Percentiles rank a stretch among this genome's conserved stretches.
Conservation (phyloP, 306 rosid species). For the Prinsepia uniflora region DNA sequence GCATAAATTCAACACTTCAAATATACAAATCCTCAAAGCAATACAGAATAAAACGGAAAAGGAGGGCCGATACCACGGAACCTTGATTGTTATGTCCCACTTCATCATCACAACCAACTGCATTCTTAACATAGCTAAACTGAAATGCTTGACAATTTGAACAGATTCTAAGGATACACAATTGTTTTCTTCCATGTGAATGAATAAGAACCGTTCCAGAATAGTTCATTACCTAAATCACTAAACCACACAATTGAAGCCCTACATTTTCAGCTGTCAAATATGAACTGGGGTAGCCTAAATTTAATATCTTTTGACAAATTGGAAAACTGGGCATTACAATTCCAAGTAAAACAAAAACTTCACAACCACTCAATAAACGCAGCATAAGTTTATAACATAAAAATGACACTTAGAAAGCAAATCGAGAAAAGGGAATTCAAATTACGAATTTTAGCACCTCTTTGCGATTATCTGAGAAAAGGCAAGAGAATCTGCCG, state of each 20-base stretch:
- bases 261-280: background rate
- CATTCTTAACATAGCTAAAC: no score
- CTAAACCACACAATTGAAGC: background rate
- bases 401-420: background rate
- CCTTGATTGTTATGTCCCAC: no score
- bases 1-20: background rate
- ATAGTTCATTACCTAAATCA: background rate
- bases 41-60: no score
- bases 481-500: conserved; percentile 64
- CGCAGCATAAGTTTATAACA: background rate
- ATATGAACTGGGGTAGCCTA: background rate
- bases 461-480: conserved; percentile 66
- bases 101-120: no score
- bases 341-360: background rate
- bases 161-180: no score
- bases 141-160: no score
- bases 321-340: background rate
- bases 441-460: conserved; percentile 21
- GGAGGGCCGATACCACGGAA: no score
- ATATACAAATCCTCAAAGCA: no score
- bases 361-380: background rate
- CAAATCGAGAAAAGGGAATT: background rate
- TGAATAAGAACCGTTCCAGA: no score
- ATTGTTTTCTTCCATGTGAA: no score
- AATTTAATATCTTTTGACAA: background rate